Percentiles rank a stretch among this genome's conserved stretches.
phyloP scores from a whole-genome alignment of 192 early-diverging fungal genomes.

The Linnemannia elongata region DNA sequence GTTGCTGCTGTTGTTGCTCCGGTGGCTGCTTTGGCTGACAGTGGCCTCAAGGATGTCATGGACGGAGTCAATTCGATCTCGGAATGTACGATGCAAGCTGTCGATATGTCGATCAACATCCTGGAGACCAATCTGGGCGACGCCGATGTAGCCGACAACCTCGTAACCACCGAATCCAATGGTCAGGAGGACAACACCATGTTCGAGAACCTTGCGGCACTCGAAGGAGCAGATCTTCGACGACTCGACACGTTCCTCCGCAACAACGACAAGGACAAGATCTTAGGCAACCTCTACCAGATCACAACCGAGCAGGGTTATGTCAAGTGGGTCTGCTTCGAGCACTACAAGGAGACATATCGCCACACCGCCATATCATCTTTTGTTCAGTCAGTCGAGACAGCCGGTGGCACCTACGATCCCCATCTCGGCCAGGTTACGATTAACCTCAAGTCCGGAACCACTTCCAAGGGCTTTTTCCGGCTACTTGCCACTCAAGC shows the following conservation, averaged over 20 bases:
- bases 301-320: slow-evolving; percentile 26
- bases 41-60: background rate
- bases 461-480: slow-evolving; percentile 10
- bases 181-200: background rate
- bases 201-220: slow-evolving; percentile 11
- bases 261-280: slow-evolving; percentile 24
- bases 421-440: slow-evolving; percentile 10
- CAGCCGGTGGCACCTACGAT: background rate
- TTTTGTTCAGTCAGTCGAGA: slow-evolving; percentile 8
- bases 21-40: background rate
- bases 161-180: too few species aligned
- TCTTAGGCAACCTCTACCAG: slow-evolving; percentile 35
- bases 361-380: slow-evolving; percentile 2
- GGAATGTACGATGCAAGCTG: background rate
- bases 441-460: background rate
- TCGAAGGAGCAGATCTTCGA: slow-evolving; percentile 32
- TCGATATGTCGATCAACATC: slow-evolving; percentile 13
- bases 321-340: slow-evolving; percentile 49
- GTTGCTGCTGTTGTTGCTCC: background rate
- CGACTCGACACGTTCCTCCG: slow-evolving; percentile 16
- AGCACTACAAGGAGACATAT: slow-evolving; percentile 23
- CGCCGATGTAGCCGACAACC: background rate
- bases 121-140: background rate
- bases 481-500: background rate
- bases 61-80: background rate